Evolutionary conservation across 768 basidiomycete genomes (phyloP).

Genomic region (Suillus spraguei): DNA sequence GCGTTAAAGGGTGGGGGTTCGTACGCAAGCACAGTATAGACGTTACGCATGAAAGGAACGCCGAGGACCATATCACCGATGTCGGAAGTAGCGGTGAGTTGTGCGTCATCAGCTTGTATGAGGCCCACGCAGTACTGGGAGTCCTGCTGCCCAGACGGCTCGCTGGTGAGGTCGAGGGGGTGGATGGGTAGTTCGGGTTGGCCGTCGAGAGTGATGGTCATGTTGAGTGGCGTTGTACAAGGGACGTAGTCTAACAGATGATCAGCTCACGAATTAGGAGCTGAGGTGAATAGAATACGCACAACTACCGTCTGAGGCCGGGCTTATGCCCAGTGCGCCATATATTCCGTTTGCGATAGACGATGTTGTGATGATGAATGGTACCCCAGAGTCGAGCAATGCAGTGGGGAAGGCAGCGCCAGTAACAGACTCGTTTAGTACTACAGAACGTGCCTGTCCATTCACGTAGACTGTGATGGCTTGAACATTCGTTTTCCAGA

Average conservation of each 20-base stretch:
- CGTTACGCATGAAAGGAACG: conserved; percentile 75
- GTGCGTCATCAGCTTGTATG: conserved; percentile 58
- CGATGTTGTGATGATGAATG: conserved; percentile 62
- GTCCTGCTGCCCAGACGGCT: conserved; percentile 44
- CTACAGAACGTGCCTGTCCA: conserved; percentile 41
- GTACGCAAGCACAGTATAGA: conserved; percentile 79
- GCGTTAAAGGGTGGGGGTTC: conserved; percentile 48
- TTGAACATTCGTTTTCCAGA: conserved; percentile 63
- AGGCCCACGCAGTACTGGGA: conserved; percentile 60
- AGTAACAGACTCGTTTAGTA: conserved; percentile 41
- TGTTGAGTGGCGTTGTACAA: conserved; percentile 69
- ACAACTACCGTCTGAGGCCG: conserved; percentile 67
- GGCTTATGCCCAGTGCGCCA: conserved; percentile 66
- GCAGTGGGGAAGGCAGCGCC: conserved; percentile 56
- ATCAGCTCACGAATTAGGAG: conserved; percentile 14
- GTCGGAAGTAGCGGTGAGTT: conserved; percentile 38
- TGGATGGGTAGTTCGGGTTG: conserved; percentile 63
- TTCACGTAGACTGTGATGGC: conserved; percentile 64
- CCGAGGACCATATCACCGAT: conserved; percentile 78
- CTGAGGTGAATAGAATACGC: conserved; percentile 28
- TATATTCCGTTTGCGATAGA: conserved; percentile 75
- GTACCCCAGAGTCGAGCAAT: conserved; percentile 73
- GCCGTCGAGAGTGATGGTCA: conserved; percentile 66
- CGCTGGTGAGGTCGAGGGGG: conserved; percentile 70
- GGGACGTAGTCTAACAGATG: conserved; percentile 65